phyloP scores from a whole-genome alignment of 441 rosid genomes.

The Melastoma candidum region DNA sequence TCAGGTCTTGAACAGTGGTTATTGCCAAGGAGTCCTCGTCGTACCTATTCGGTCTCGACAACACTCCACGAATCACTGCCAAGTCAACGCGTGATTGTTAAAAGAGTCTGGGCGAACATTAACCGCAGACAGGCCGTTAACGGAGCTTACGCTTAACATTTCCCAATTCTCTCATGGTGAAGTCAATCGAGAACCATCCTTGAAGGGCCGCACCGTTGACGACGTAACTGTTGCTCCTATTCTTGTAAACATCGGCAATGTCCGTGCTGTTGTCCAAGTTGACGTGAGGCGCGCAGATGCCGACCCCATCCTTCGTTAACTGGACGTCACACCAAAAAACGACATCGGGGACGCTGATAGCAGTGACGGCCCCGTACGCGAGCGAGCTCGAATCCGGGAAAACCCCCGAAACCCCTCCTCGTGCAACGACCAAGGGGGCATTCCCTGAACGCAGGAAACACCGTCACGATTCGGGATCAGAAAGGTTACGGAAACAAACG shows the following conservation, averaged over 20 bases:
- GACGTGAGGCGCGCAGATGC: slow-evolving; percentile 68
- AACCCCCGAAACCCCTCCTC: slow-evolving; percentile 85
- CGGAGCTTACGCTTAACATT: slow-evolving; percentile 39
- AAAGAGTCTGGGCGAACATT: too few species aligned
- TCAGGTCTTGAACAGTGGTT: slow-evolving; percentile 34
- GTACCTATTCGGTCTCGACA: slow-evolving; percentile 39
- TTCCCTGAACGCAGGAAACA: slow-evolving; percentile 33
- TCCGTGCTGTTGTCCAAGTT: slow-evolving; percentile 40
- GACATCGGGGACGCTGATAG: slow-evolving; percentile 25
- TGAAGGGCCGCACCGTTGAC: slow-evolving; percentile 40
- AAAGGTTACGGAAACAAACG: too few species aligned
- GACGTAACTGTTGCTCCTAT: slow-evolving; percentile 22
- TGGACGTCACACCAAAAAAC: slow-evolving; percentile 80
- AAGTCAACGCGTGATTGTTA: background rate
- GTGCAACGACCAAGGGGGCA: slow-evolving; percentile 57
- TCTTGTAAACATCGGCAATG: slow-evolving; percentile 6
- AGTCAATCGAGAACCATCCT: slow-evolving; percentile 82
- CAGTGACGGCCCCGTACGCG: slow-evolving; percentile 38
- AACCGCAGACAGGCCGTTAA: too few species aligned
- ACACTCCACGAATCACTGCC: slow-evolving; percentile 56
- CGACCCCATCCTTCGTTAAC: slow-evolving; percentile 61
- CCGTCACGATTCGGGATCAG: too few species aligned
- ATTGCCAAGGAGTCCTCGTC: slow-evolving; percentile 22
- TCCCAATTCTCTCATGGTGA: slow-evolving; percentile 27
- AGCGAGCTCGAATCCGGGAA: slow-evolving; percentile 47